These are phyloP conservation scores for Stephanodiscus triporus DNA, from an alignment of 108 stramenopile species.

Conservation along the genomic window DNA sequence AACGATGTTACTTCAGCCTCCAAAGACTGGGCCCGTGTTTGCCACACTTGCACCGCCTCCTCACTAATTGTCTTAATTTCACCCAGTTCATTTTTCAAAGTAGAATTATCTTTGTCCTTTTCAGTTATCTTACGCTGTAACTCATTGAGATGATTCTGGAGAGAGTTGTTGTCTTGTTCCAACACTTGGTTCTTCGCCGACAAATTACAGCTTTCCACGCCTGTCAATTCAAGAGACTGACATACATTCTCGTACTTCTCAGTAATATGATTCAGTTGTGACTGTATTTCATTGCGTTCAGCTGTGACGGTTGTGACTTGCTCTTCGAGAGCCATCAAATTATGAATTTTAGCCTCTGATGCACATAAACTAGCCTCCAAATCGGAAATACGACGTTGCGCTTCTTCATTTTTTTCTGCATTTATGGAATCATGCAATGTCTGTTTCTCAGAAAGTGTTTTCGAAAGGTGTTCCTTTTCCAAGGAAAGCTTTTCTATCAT, in stretches of 20 bases:
- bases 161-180: constrained; percentile 44
- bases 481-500: constrained; percentile 8
- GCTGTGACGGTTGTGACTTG: constrained; percentile 45
- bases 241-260: constrained; percentile 39
- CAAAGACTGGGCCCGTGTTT: constrained; percentile 32
- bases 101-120: constrained; percentile 27
- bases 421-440: constrained; percentile 15
- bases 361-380: constrained; percentile 34
- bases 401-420: constrained; percentile 10
- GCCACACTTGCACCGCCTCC: constrained; percentile 33
- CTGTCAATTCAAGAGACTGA: too few species aligned
- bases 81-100: constrained; percentile 18
- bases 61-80: constrained; percentile 29
- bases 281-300: constrained; percentile 38
- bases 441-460: constrained; percentile 18
- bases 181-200: constrained; percentile 42
- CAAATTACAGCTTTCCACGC: too few species aligned
- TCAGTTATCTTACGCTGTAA: constrained; percentile 28
- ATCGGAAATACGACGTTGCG: constrained; percentile 35
- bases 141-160: constrained; percentile 33
- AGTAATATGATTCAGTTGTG: constrained; percentile 28
- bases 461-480: constrained; percentile 34
- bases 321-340: constrained; percentile 31
- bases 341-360: constrained; percentile 20
- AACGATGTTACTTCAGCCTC: constrained; percentile 49